A percentile compares a stretch with the other conserved stretches of the same genome.
Conservation (phyloP, 2,329 filamentous ascomycete species). For the Bipolaris oryzae region DNA sequence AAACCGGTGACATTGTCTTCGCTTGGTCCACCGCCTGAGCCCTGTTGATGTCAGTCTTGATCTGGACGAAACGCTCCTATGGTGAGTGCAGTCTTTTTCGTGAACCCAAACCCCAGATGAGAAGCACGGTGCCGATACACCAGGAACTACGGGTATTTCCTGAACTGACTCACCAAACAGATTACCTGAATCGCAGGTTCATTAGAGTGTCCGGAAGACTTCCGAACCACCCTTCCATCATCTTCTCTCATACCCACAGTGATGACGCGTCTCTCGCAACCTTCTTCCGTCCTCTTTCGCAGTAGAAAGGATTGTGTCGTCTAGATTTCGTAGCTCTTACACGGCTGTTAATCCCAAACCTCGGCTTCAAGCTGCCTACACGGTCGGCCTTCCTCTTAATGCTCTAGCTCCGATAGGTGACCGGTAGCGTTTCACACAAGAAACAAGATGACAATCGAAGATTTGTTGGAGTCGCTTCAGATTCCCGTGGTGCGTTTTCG, state of each 20-base stretch:
- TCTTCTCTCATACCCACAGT: conserved; percentile 50
- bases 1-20: conserved; percentile 92
- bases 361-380: conserved; percentile 3
- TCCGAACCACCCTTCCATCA: conserved; percentile 47
- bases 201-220: conserved; percentile 42
- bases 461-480: neutral
- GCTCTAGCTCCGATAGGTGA: neutral
- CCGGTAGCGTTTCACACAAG: neutral
- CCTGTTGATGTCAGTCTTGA: conserved; percentile 59
- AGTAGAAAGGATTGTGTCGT: neutral
- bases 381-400: neutral
- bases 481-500: neutral
- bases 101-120: neutral
- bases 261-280: neutral
- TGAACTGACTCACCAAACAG: conserved; percentile 50
- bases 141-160: neutral
- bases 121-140: neutral
- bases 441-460: neutral
- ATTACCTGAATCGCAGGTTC: conserved; percentile 56
- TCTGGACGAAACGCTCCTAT: neutral
- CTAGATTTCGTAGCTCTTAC: neutral
- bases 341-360: neutral
- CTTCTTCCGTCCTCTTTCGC: neutral
- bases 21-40: conserved; percentile 84
- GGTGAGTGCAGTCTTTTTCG: neutral